Evolutionary conservation across 495 filamentous ascomycete species (phyloP).

Genomic region (Penicillium soppii): DNA sequence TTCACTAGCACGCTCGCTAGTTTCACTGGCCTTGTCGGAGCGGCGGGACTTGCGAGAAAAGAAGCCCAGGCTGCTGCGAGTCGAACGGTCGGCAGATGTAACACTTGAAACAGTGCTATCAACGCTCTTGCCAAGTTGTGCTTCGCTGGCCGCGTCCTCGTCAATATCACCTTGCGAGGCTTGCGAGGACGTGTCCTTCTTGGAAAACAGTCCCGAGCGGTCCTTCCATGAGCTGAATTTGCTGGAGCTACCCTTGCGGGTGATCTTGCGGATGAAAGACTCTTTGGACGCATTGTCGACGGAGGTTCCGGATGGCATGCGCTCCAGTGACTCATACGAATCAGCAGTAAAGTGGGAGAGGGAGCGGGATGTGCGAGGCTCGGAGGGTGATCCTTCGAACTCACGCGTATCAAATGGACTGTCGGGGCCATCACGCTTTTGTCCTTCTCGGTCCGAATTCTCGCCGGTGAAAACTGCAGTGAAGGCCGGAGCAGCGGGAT

Average conservation of each 20-base stretch:
- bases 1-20: slow-evolving; percentile 48
- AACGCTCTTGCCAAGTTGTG: slow-evolving; percentile 47
- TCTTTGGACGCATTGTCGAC: slow-evolving; percentile 62
- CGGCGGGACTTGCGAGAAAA: slow-evolving; percentile 51
- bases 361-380: slow-evolving; percentile 62
- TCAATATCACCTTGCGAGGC: slow-evolving; percentile 51
- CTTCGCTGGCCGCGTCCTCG: slow-evolving; percentile 44
- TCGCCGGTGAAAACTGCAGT: slow-evolving; percentile 48
- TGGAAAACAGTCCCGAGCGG: slow-evolving; percentile 61
- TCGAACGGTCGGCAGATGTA: slow-evolving; percentile 44
- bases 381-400: slow-evolving; percentile 58
- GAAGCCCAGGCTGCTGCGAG: slow-evolving; percentile 47
- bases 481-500: slow-evolving; percentile 62
- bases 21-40: slow-evolving; percentile 46
- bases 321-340: slow-evolving; percentile 73
- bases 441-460: slow-evolving; percentile 41
- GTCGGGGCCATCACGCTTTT: slow-evolving; percentile 32
- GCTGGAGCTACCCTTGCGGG: slow-evolving; percentile 75
- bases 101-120: slow-evolving; percentile 47
- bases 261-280: slow-evolving; percentile 69
- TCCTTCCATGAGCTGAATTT: slow-evolving; percentile 77
- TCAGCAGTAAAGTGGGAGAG: slow-evolving; percentile 65
- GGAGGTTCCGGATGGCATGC: slow-evolving; percentile 62
- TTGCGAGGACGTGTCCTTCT: slow-evolving; percentile 56
- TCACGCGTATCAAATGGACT: slow-evolving; percentile 37